phyloP scores from a whole-genome alignment of 805 yeast species.

The Candida tammaniensis region DNA sequence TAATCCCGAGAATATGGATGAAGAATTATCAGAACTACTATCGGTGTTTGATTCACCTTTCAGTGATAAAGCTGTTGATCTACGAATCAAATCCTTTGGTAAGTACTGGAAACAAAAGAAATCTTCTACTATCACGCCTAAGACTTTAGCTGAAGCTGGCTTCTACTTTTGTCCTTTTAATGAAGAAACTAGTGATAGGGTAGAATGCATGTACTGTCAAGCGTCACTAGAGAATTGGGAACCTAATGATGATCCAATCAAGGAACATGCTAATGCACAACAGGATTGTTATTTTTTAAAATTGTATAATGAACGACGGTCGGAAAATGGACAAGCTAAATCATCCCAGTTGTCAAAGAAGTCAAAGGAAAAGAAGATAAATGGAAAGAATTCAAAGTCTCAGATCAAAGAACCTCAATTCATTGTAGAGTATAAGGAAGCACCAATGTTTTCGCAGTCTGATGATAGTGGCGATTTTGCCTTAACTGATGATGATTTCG shows the following conservation, averaged over 20 bases:
- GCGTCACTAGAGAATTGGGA: constrained; percentile 51
- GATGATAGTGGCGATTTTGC: constrained; percentile 4
- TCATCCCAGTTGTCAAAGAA: too few relatives aligned
- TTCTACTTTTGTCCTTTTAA: constrained; percentile 33
- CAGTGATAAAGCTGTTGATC: constrained; percentile 21
- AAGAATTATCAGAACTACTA: too few relatives aligned
- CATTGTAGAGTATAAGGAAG: too few relatives aligned
- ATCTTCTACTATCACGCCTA: constrained; percentile 41
- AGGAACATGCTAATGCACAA: constrained; percentile 45
- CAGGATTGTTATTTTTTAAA: constrained; percentile 4
- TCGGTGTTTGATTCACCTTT: constrained; percentile 33
- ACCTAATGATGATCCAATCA: constrained; percentile 56
- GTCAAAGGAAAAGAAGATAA: too few relatives aligned
- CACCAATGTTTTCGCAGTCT: too few relatives aligned
- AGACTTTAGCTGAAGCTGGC: constrained; percentile 45
- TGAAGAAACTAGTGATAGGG: constrained; percentile 29
- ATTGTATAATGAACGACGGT: constrained; percentile 1
- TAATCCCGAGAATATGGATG: constrained; percentile 3
- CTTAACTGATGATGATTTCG: constrained; percentile 1
- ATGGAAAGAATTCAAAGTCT: too few relatives aligned
- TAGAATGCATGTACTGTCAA: constrained; percentile 28
- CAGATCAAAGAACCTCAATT: too few relatives aligned
- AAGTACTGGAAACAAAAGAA: constrained; percentile 40
- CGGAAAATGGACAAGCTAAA: too few relatives aligned
- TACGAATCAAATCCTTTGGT: constrained; percentile 42